Conservation (phyloP, 176 grass and related monocot genomes). For the Olyra latifolia region DNA sequence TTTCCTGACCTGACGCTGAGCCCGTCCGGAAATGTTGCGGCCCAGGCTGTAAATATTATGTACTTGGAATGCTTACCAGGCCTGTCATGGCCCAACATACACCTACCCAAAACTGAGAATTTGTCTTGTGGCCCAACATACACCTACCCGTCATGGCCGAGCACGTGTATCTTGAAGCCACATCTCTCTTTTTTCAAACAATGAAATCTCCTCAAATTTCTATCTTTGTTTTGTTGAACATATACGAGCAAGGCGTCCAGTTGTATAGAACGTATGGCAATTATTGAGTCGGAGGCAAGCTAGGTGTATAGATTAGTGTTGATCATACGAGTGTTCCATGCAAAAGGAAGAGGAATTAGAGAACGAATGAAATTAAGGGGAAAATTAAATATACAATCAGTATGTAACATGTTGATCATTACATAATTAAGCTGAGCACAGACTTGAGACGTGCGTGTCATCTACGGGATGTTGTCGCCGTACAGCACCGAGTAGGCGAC, state of each 20-base stretch:
- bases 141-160: no score
- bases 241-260: neutral
- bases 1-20: neutral
- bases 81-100: neutral
- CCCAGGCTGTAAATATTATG: neutral
- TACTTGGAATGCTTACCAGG: neutral
- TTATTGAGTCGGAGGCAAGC: neutral
- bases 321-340: neutral
- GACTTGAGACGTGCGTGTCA: neutral
- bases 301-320: no score
- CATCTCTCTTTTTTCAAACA: no score
- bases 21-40: neutral
- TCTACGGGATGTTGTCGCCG: conserved; percentile 3
- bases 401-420: neutral
- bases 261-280: neutral
- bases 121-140: neutral
- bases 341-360: neutral
- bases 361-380: neutral
- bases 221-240: neutral
- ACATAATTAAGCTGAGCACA: neutral
- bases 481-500: conserved; percentile 28
- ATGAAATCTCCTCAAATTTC: no score
- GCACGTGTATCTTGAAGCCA: neutral
- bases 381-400: neutral
- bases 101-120: neutral